Percentiles rank a stretch among this genome's conserved stretches.
phyloP scores from a whole-genome alignment of 108 stramenopile species.

The Fragilariopsis cylindrus region DNA sequence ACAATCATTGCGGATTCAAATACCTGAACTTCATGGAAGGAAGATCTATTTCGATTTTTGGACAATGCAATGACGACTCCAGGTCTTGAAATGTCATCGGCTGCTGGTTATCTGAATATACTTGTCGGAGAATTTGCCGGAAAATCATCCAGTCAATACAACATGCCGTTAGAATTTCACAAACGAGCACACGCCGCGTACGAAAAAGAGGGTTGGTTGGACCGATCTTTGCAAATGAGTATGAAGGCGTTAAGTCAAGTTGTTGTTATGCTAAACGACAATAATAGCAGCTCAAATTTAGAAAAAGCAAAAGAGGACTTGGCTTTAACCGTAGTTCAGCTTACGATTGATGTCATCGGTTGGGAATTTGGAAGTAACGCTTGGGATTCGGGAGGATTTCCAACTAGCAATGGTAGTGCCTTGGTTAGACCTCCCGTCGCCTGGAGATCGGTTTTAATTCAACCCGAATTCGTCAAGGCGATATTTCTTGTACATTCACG shows the following conservation, averaged over 20 bases:
- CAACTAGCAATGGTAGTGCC: conserved; percentile 20
- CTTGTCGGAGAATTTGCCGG: conserved; percentile 78
- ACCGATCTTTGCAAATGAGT: conserved; percentile 34
- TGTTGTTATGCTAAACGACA: conserved; percentile 20
- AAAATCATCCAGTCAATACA: conserved; percentile 62
- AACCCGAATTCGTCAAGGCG: conserved; percentile 70
- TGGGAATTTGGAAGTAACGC: conserved; percentile 81
- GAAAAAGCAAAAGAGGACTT: conserved; percentile 20
- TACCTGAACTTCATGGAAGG: conserved; percentile 11
- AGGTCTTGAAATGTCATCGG: conserved; percentile 27
- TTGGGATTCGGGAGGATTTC: conserved; percentile 47
- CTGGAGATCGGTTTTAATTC: conserved; percentile 62
- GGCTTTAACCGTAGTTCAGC: conserved; percentile 49
- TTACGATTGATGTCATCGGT: conserved; percentile 57
- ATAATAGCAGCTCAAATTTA: conserved; percentile 17
- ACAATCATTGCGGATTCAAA: conserved; percentile 18
- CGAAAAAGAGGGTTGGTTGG: conserved; percentile 38
- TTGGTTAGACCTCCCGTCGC: conserved; percentile 59
- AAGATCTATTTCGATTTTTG: conserved; percentile 31
- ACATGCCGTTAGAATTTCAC: conserved; percentile 78
- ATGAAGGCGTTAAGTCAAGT: conserved; percentile 42
- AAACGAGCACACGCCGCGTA: conserved; percentile 58
- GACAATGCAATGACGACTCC: conserved; percentile 17
- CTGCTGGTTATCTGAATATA: conserved; percentile 51
- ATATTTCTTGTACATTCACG: conserved; percentile 47